phyloP scores from a whole-genome alignment of 441 rosid species.

The Gossypium davidsonii region DNA sequence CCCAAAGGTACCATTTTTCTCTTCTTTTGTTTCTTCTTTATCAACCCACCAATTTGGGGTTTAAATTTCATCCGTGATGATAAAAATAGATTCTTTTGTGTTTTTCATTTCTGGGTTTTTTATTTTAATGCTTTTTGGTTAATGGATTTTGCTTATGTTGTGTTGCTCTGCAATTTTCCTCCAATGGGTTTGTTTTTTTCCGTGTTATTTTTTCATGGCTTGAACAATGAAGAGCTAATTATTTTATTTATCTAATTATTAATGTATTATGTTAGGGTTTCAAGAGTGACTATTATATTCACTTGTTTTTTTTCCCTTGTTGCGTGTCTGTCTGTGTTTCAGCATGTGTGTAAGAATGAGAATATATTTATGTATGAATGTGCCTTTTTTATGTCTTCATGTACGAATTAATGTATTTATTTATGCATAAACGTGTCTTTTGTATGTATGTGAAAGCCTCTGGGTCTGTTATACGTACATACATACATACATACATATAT shows the following conservation, averaged over 20 bases:
- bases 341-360: neutral
- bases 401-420: neutral
- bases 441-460: neutral
- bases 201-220: neutral
- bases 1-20: slow-evolving; percentile 2
- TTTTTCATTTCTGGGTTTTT: neutral
- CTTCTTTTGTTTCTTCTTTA: neutral
- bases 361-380: neutral
- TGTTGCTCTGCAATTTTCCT: neutral
- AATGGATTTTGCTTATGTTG: neutral
- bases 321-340: neutral
- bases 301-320: too few relatives aligned
- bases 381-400: neutral
- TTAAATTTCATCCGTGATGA: neutral
- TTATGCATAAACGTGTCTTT: neutral
- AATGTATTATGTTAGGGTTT: neutral
- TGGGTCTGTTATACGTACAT: neutral
- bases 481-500: neutral
- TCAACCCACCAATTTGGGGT: neutral
- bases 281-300: neutral
- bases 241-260: neutral
- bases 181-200: neutral
- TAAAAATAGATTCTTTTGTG: neutral
- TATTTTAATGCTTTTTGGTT: neutral
- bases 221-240: neutral